Evolutionary conservation across 2,329 filamentous ascomycete genomes (phyloP), one percentile per base, ranked within the genome.

Genomic region (Claviceps fusiformis): DNA sequence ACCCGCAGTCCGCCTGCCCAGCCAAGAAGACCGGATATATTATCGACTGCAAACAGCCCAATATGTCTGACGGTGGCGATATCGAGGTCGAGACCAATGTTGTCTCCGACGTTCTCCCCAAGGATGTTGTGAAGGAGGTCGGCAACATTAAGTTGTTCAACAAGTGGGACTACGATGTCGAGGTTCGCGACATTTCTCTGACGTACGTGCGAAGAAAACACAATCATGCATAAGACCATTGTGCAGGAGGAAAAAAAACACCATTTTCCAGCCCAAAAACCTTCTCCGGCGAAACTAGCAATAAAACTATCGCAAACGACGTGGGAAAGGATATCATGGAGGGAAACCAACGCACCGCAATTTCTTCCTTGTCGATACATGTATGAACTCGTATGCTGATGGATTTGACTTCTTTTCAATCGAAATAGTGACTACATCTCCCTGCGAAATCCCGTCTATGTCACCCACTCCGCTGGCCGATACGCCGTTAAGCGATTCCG

Each of bases 401-500:
- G 59, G 60, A 63, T 24, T 54, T 60, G 58, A 4, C 13, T 56
- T 61, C 56, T 58, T 61, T 49, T 13, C 17, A 58, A 37, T 4
- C 35, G 56, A 61, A 59, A 69, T 67, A 98, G 93, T 82, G 93
- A 98, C 77, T 98, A 98, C 84, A 93, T 98, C 76, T 93, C 96
- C 79, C 95, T 98, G 82, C 90, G 93, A 76, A 86, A 91, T 68
- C 93, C 93, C 70, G 93, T 97, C 82, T 98, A 97, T 82, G 85
- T 96, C 78, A 90, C 93, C 74, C 93, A 98, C 85, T 95, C 91
- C 65, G 93, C 95, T 71, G 93, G 93, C 74, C 89, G 91, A 74
- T 98, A 95, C 85, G 93, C 93, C 73, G 84, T 86, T 79, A 98
- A 98, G 90, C 87, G 95, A 73, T 98, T 98, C 89, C 89, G 93